Base-by-base conservation (phyloP, 129 eudicot genomes). In the Escallonia herrerae region DNA sequence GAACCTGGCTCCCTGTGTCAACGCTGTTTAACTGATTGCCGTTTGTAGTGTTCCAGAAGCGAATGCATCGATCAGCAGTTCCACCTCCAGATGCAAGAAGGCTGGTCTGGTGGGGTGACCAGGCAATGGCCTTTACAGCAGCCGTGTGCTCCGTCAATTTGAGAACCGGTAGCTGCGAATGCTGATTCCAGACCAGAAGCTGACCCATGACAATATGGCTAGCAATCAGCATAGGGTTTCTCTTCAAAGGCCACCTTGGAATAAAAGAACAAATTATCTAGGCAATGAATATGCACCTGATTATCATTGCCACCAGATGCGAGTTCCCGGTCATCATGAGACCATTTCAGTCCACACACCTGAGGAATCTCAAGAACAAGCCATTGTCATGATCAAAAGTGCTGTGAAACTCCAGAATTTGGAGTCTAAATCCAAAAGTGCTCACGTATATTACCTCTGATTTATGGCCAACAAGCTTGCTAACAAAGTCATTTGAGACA, bases 271-370 rank as follows among this genome's bases (percentile, higher is more conserved):
- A 64, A 14, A 49, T 15, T 7, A 58, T 63, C 38, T n/a, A 5
- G 6, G 15, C 45, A 8, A 15, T 15, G 13, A 39, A 39, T 43
- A 43, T 57, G 14, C 57, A 80, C 90, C 95, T 86, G 99, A 73
- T 93, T 93, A 71, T 93, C 99, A 60, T 93, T 93, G 70, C 99
- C 99, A 62, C 99, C 99, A 0, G 99, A 93, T 50, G 99, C 99
- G 61, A 93, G 93, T 69, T 93, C 99, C 62, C 99, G 79, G 69
- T 93, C 99, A 76, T 93, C 99, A 70, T 93, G 99, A 63, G 99
- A 93, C 99, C 99, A 93, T 77, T 93, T 93, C 15, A 93, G 83
- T 56, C 99, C 99, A 64, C 99, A 93, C 7, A 93, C 99, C 97
- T 91, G 72, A 63, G n/a, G 51, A 54, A 60, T 43, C 5, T 14